These are phyloP conservation scores for Vanderwaltozyma yarrowii DNA, from an alignment of 805 yeast genomes.

Conservation along the genomic window DNA sequence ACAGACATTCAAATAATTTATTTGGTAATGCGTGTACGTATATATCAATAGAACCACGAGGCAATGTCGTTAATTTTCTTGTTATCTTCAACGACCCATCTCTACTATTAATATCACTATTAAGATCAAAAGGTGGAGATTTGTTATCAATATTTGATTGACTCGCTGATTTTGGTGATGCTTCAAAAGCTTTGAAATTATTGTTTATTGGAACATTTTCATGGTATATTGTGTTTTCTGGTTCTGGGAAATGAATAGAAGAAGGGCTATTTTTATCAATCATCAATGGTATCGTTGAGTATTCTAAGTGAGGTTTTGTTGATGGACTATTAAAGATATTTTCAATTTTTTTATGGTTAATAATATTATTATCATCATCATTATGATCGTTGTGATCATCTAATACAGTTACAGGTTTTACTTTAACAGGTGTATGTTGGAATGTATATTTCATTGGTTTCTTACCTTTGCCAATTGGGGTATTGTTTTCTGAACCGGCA, in stretches of 20 bases:
- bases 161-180: constrained; percentile 34
- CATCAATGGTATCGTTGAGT: too few relatives aligned
- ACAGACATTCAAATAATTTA: constrained; percentile 64
- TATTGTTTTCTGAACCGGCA: constrained; percentile 23
- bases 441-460: constrained; percentile 18
- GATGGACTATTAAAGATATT: too few relatives aligned
- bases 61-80: constrained; percentile 37
- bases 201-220: constrained; percentile 24
- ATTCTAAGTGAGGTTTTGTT: too few relatives aligned
- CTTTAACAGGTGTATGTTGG: constrained; percentile 22
- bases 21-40: constrained; percentile 76
- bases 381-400: too few relatives aligned
- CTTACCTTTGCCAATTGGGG: constrained; percentile 9
- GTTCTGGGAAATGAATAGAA: too few relatives aligned
- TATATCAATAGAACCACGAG: constrained; percentile 81
- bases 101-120: not conserved
- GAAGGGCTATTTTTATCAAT: too few relatives aligned
- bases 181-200: constrained; percentile 29
- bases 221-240: too few relatives aligned
- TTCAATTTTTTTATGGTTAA: too few relatives aligned
- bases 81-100: constrained; percentile 21
- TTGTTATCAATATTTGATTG: not conserved
- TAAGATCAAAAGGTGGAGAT: constrained; percentile 1
- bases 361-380: too few relatives aligned
- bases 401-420: too few relatives aligned